phyloP scores from a whole-genome alignment of 2,329 filamentous ascomycete species.

The Pseudogymnoascus sp. region DNA sequence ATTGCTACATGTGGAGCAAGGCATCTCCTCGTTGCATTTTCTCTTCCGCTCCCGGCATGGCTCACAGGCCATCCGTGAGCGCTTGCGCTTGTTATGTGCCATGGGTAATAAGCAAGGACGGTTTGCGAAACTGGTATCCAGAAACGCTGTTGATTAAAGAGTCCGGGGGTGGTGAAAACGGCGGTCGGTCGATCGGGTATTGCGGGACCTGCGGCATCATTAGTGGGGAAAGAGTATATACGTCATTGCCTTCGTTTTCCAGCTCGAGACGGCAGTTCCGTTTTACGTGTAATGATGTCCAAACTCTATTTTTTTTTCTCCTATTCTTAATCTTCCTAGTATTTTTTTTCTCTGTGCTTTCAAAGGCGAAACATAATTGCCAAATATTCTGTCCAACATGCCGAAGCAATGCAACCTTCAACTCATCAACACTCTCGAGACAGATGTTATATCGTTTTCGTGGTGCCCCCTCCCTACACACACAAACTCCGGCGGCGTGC shows the following conservation, averaged over 20 bases:
- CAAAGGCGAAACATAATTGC: too few relatives aligned
- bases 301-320: too few relatives aligned
- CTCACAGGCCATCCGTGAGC: slow-evolving; percentile 22
- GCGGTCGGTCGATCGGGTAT: not conserved
- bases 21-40: slow-evolving; percentile 22
- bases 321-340: too few relatives aligned
- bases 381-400: too few relatives aligned
- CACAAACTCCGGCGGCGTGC: too few relatives aligned
- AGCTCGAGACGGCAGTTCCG: slow-evolving; percentile 23
- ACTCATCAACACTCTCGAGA: too few relatives aligned
- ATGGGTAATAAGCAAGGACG: not conserved
- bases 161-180: not conserved
- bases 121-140: not conserved
- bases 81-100: slow-evolving; percentile 17
- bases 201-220: not conserved
- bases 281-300: too few relatives aligned
- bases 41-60: slow-evolving; percentile 27
- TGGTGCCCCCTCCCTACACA: too few relatives aligned
- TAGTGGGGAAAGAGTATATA: not conserved
- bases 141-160: not conserved
- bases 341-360: too few relatives aligned
- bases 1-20: slow-evolving; percentile 24
- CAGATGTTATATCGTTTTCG: too few relatives aligned
- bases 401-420: too few relatives aligned
- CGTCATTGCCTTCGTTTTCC: slow-evolving; percentile 22